Conservation (phyloP, 106 monocot species). For the Vanilla planifolia region DNA sequence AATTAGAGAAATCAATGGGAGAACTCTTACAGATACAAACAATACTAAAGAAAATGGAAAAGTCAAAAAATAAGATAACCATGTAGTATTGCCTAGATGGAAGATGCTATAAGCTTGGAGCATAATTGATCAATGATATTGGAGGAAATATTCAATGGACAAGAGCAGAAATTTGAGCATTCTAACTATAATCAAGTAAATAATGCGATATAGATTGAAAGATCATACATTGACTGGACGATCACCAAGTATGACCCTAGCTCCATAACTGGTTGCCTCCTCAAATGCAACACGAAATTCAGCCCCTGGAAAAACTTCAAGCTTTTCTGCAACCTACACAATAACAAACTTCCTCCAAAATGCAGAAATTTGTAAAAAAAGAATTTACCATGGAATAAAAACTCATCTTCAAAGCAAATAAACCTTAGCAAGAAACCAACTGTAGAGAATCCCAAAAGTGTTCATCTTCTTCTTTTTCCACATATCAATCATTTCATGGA, state of each 20-base stretch:
- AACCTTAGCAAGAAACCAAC: constrained; percentile 95
- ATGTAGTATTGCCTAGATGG: no score
- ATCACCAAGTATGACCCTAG: constrained; percentile 82
- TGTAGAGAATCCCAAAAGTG: constrained; percentile 80
- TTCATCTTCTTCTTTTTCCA: constrained; percentile 88
- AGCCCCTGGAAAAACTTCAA: constrained; percentile 86
- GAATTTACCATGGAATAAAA: not conserved
- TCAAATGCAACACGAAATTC: constrained; percentile 98
- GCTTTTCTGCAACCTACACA: constrained; percentile 63
- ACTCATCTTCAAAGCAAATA: constrained; percentile 3
- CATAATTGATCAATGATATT: no score
- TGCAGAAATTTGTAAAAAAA: not conserved
- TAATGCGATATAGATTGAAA: not conserved
- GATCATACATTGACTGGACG: constrained; percentile 76
- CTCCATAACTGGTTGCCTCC: constrained; percentile 81
- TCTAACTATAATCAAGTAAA: not conserved
- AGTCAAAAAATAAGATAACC: no score
- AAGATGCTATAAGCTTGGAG: no score
- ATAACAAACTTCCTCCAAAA: not conserved
- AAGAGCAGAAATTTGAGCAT: no score
- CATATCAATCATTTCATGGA: constrained; percentile 86
- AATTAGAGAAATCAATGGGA: no score
- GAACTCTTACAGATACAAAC: no score
- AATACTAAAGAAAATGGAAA: not conserved
- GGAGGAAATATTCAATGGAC: not conserved